These are phyloP conservation scores for Sporothrix curviconia DNA, from an alignment of 2,329 filamentous ascomycete genomes.

Conservation along the genomic window DNA sequence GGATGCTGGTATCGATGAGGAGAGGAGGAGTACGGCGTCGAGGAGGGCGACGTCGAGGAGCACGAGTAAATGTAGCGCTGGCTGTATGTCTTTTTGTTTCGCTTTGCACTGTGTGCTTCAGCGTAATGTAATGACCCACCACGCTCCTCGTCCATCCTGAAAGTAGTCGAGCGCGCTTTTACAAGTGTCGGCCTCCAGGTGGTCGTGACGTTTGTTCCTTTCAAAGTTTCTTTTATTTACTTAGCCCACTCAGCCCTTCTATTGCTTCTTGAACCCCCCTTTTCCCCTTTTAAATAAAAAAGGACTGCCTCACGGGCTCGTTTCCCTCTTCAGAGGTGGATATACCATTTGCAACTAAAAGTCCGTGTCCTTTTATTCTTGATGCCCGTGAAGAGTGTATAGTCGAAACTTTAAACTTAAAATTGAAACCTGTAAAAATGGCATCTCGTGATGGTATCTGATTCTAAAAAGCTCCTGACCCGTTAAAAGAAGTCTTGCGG, in stretches of 20 bases:
- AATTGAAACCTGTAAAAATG: not conserved
- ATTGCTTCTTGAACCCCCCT: slow-evolving; percentile 8
- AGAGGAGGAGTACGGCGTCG: slow-evolving; percentile 92
- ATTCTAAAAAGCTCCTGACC: no score
- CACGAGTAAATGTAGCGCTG: slow-evolving; percentile 25
- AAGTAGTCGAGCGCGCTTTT: no score
- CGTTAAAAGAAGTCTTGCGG: not conserved
- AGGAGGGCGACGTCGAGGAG: slow-evolving; percentile 67
- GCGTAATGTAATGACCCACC: no score
- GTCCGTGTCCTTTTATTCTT: not conserved
- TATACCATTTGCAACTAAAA: slow-evolving; percentile 11
- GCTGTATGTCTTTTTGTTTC: not conserved
- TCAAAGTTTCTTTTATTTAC: slow-evolving; percentile 8
- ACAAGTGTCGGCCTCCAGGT: no score
- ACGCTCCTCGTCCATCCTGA: no score
- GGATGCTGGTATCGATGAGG: slow-evolving; percentile 95
- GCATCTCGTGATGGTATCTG: no score
- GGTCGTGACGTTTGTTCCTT: slow-evolving; percentile 13
- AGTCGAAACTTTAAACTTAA: not conserved
- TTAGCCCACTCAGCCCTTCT: slow-evolving; percentile 16
- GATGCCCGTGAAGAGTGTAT: not conserved
- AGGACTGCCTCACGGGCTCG: not conserved
- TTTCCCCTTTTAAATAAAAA: not conserved
- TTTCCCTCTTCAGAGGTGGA: slow-evolving; percentile 5
- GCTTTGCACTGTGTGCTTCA: not conserved